Base-by-base conservation (phyloP, 257 asterid species). In the Lithospermum erythrorhizon region DNA sequence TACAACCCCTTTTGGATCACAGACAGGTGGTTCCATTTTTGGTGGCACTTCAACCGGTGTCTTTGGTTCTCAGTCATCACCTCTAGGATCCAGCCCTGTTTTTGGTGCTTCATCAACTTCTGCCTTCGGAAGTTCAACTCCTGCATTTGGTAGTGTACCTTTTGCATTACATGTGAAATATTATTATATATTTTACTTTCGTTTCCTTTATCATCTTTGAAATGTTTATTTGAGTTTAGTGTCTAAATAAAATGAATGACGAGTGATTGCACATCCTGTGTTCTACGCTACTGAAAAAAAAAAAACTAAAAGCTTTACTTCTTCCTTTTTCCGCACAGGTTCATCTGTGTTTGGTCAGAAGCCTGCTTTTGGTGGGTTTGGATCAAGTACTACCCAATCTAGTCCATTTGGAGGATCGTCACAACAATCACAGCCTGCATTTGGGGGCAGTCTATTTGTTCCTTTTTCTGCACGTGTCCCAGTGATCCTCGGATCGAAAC, bases 21-120 rank as follows among this genome's bases (percentile, higher is more conserved):
- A 88, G 76, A 78, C 87, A 45, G 95, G 95, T 70, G 81, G 89
- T 70, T 82, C 95, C 68, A 75, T 91, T 53, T 91, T 91, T 59
- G 95, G 95, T 47, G 83, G 95, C 76, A 91, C 81, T 70, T 84
- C 95, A 54, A 86, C 98, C 61, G 97, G 95, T 68, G 97, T 82
- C 35, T 91, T 91, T 73, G 98, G 98, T 45, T 79, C 78, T 69
- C 95, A 79, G 45, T 88, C 98, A 59, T 84, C 95, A 63, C 85
- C 94, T 60, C 69, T 91, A 76, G 89, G 96, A 32, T 88, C 96
- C 23, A 81, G 85, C 68, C 78, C 95, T 6, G 95, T 84, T 22
- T 91, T 88, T 69, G 98, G 96, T 65, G 87, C 95, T 72, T 75
- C 95, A 17, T 85, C 97, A n/a, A 73, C 97, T n/a, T n/a, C 98